Evolutionary conservation across 306 rosid genomes (phyloP).

Genomic region (Sicyos baderoa): DNA sequence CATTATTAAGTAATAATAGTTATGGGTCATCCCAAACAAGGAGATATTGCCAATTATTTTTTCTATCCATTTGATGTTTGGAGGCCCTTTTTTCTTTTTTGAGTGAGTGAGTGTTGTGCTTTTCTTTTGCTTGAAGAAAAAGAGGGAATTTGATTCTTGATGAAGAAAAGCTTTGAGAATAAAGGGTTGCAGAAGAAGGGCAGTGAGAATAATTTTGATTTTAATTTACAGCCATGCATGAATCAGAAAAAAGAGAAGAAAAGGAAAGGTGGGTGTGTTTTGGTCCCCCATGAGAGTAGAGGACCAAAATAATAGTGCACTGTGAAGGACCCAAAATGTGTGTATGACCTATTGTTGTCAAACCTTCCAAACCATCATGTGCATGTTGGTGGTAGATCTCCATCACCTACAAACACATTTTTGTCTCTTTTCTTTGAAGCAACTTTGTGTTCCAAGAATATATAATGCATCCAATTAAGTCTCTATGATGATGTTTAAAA

Average conservation of each 20-base stretch:
- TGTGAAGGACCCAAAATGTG: slow-evolving; percentile 20
- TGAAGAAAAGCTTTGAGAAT: background rate
- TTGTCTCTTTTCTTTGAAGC: background rate
- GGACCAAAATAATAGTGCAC: background rate
- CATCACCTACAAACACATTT: slow-evolving; percentile 26
- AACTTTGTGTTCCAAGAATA: background rate
- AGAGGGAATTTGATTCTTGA: background rate
- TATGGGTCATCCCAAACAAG: no score
- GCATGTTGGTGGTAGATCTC: slow-evolving; percentile 37
- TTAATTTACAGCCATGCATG: slow-evolving; percentile 5
- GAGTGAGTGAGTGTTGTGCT: background rate
- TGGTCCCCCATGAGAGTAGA: slow-evolving; percentile 44
- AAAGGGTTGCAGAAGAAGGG: no score
- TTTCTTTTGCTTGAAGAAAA: slow-evolving; percentile 18
- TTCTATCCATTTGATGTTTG: background rate
- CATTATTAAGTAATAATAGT: no score
- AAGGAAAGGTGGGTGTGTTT: background rate
- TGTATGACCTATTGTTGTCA: slow-evolving; percentile 45
- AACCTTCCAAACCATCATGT: slow-evolving; percentile 50
- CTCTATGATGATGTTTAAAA: no score
- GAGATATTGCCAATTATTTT: no score
- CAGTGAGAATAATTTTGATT: no score
- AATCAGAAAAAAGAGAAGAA: background rate
- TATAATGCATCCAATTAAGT: no score
- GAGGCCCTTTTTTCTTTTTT: no score